phyloP scores from a whole-genome alignment of 495 filamentous ascomycete species.

The Aspergillus mulundensis region DNA sequence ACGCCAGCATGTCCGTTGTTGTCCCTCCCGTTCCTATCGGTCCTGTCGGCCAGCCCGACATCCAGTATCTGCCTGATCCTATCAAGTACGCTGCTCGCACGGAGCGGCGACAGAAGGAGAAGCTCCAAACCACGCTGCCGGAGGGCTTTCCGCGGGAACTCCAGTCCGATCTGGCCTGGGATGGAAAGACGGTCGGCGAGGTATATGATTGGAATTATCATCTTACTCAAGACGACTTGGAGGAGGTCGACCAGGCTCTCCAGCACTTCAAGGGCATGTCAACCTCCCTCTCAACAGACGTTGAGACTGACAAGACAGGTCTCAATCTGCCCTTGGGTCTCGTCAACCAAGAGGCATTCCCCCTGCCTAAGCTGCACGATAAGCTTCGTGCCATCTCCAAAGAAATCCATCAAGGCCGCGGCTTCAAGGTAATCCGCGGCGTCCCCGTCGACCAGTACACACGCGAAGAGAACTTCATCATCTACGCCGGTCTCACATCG shows the following conservation, averaged over 20 bases:
- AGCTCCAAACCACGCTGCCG: slow-evolving; percentile 34
- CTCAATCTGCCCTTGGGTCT: slow-evolving; percentile 38
- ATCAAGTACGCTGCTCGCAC: slow-evolving; percentile 48
- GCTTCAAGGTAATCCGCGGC: slow-evolving; percentile 62
- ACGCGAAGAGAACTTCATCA: slow-evolving; percentile 56
- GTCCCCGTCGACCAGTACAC: slow-evolving; percentile 48
- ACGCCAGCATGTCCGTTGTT: not conserved
- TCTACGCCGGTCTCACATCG: slow-evolving; percentile 54
- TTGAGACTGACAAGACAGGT: slow-evolving; percentile 17
- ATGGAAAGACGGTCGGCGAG: slow-evolving; percentile 42
- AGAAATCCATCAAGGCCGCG: slow-evolving; percentile 53
- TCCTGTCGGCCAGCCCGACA: slow-evolving; percentile 42
- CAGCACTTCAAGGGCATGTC: slow-evolving; percentile 46
- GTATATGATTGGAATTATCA: slow-evolving; percentile 48
- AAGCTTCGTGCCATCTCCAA: slow-evolving; percentile 47
- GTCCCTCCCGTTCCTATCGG: not conserved
- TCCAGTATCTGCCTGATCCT: slow-evolving; percentile 46
- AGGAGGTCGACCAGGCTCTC: slow-evolving; percentile 50
- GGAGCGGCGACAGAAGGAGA: slow-evolving; percentile 35
- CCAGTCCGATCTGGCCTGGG: slow-evolving; percentile 48
- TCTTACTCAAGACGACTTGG: slow-evolving; percentile 39
- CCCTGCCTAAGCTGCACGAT: slow-evolving; percentile 46
- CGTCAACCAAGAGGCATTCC: slow-evolving; percentile 50
- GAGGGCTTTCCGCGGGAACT: slow-evolving; percentile 44
- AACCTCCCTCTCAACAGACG: not conserved